A percentile compares a stretch with the other conserved stretches of the same genome.
These are phyloP conservation scores for Tricholoma saponaceum DNA, from an alignment of 768 basidiomycete genomes.

Conservation along the genomic window DNA sequence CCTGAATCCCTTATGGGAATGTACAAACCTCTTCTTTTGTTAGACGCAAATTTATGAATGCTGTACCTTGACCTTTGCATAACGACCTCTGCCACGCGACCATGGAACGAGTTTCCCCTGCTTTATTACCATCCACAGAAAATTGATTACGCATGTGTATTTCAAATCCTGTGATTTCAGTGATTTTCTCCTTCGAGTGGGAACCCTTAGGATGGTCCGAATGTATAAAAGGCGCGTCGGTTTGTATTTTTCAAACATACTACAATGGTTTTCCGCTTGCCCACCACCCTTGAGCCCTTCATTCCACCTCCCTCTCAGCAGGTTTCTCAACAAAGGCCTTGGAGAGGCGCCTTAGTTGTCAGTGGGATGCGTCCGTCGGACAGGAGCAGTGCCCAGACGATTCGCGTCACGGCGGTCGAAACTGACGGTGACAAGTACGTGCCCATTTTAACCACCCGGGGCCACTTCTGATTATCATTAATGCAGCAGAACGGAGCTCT, in stretches of 20 bases:
- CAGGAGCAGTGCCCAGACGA: conserved; percentile 44
- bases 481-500: conserved; percentile 47
- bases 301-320: conserved; percentile 53
- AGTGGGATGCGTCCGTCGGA: conserved; percentile 45
- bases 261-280: conserved; percentile 59
- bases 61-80: conserved; percentile 29
- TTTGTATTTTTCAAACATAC: conserved; percentile 27
- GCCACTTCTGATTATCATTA: conserved; percentile 24
- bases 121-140: conserved; percentile 10
- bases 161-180: conserved; percentile 14
- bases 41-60: neutral
- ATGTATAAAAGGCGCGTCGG: conserved; percentile 38
- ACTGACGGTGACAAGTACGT: conserved; percentile 71
- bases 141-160: conserved; percentile 9
- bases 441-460: conserved; percentile 3
- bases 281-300: conserved; percentile 55
- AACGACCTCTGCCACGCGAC: conserved; percentile 28
- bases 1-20: neutral
- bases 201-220: conserved; percentile 9
- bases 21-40: neutral
- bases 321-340: conserved; percentile 40
- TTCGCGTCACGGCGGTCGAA: conserved; percentile 62
- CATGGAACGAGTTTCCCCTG: conserved; percentile 19
- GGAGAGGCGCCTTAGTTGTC: conserved; percentile 54
- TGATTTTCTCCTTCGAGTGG: conserved; percentile 16